A percentile compares a stretch with the other conserved stretches of the same genome.
phyloP scores from a whole-genome alignment of 495 filamentous ascomycete genomes.

The Lasiosphaeriaceae sp. region DNA sequence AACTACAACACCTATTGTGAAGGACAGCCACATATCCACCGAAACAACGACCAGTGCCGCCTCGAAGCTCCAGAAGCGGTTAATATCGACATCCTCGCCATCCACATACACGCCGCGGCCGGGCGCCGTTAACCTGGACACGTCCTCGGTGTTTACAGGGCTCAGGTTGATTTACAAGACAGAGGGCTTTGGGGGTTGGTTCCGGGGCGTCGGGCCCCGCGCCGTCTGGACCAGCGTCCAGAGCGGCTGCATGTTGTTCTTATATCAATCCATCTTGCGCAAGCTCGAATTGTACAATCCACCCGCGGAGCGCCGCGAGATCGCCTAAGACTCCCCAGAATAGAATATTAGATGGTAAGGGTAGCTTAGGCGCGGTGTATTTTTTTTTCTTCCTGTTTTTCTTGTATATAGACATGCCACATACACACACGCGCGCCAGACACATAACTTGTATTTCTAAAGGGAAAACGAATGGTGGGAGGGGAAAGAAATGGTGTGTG shows the following conservation, averaged over 20 bases:
- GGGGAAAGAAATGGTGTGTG: not conserved
- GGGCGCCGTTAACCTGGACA: slow-evolving; percentile 73
- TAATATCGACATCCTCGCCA: slow-evolving; percentile 82
- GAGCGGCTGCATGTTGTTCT: slow-evolving; percentile 91
- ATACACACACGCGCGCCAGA: not conserved
- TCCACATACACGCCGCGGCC: slow-evolving; percentile 72
- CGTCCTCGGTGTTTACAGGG: slow-evolving; percentile 81
- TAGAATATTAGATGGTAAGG: no score
- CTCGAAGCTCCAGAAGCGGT: slow-evolving; percentile 49
- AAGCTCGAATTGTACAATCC: slow-evolving; percentile 58
- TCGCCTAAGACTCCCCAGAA: slow-evolving; percentile 4
- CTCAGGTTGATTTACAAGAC: slow-evolving; percentile 81
- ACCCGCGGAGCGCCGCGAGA: slow-evolving; percentile 24
- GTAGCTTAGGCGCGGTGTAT: no score
- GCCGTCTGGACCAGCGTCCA: slow-evolving; percentile 98
- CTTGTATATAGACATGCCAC: slow-evolving; percentile 20
- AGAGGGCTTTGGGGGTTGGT: slow-evolving; percentile 86
- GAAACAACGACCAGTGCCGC: slow-evolving; percentile 14
- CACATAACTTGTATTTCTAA: slow-evolving; percentile 11
- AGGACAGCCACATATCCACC: slow-evolving; percentile 8
- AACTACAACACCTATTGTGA: not conserved
- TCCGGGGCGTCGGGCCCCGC: slow-evolving; percentile 89
- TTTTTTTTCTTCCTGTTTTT: slow-evolving; percentile 5
- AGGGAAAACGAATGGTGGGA: not conserved
- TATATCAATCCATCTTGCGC: slow-evolving; percentile 86